Evolutionary conservation across 164 flowering plant genomes (phyloP), one percentile per base, ranked within the genome.

Genomic region (Magnolia changhungtana): DNA sequence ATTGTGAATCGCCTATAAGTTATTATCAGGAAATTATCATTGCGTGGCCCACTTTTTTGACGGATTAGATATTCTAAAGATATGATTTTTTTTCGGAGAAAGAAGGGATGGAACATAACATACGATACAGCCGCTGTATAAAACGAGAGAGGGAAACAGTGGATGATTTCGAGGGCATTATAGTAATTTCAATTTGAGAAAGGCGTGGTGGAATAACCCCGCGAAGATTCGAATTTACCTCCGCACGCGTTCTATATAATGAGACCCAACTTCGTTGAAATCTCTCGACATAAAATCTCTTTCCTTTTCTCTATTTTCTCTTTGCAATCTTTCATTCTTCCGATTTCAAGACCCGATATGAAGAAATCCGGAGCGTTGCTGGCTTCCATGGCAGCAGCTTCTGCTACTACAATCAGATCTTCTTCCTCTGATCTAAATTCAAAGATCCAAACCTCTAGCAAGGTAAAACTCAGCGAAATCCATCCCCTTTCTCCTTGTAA

Each of bases 331-430:
- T 52, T 5, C 45, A 37, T 37, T 37, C 23, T 63, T 58, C 20
- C 14, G 3, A 20, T 23, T 24, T 65, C 16, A 2, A 24, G 14
- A 20, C 20, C 68, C 31, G 16, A 29, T 0, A 81, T 78, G 83
- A 81, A 75, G 79, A 76, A 24, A 66, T 68, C 83, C 1, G 80
- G 76, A 55, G 74, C 67, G 18, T 76, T 81, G 0, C 31, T 81
- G 52, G 83, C 76, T 27, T 75, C 83, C 51, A 68, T 78, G 74
- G 81, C 83, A 7, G 81, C 83, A 50, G 74, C 82, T 31, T 78
- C 81, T 63, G 68, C 80, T 37, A 75, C 79, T 0, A n/a, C 72
- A 37, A 18, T 31, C 50, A 10, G 19, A 6, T 67, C 71, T 71
- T 58, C 67, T 10, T 67, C 71, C 9, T 64, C 37, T 45, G 69